Base-by-base conservation (phyloP, 495 filamentous ascomycete genomes). In the Penicillium goetzii region DNA sequence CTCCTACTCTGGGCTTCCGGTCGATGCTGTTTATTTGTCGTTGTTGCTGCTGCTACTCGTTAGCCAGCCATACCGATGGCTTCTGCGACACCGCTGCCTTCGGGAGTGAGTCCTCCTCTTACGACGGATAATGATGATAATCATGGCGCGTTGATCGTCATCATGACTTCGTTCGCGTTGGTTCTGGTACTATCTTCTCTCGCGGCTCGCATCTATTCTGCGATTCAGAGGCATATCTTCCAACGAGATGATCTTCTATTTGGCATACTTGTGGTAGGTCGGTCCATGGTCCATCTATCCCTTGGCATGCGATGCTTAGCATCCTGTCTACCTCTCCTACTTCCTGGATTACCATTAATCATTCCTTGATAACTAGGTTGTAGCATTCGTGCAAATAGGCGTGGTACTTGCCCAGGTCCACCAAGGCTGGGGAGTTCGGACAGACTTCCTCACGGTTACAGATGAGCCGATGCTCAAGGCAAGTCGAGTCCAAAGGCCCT, bases 91-190 rank as follows among this genome's bases (percentile, higher is more conserved):
- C 11, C 52, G 28, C 34, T 65, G 11, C 66, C 68, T 2, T 56
- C 64, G 2, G 67, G 62, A 1, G 53, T 74, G 3, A 67, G 45
- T 10, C 58, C 71, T 14, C 73, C 71, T 30, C 62, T 74, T 14
- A 71, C 68, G 11, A 52, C 58, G 10, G 64, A 76, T 30, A 76
- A 69, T 49, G 63, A 65, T 2, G 21, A 72, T 40, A 63, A 76
- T 33, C 73, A 74, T 38, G 73, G 66, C 25, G 73, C 68, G 11
- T 49, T 74, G 41, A 51, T 76, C n/a, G 71, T 72, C 12, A 62
- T 76, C 0, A 58, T 72, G 21, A 69, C 73, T 2, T 67, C 68
- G 0, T 59, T 74, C 1, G 33, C 51, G 10, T 49, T 76, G 19
- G 68, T 74, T 32, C 26, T 76, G 26, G 55, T 63, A 6, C 25